Evolutionary conservation across 2,329 filamentous ascomycete genomes (phyloP), one percentile per base, ranked within the genome.

Genomic region (Byssothecium circinans): DNA sequence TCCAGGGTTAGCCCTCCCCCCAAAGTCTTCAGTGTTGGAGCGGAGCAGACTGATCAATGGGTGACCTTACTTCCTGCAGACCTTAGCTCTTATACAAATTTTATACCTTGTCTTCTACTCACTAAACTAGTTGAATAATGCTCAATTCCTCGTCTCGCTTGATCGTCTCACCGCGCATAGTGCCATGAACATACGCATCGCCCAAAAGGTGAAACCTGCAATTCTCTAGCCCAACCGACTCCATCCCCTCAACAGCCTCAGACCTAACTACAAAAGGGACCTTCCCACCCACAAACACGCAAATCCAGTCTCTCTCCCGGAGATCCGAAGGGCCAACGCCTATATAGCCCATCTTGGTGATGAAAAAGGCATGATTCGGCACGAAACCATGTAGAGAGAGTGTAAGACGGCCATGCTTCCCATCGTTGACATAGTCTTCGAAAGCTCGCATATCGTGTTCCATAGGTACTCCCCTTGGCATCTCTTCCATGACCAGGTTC

Each of bases 101-200:
- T n/a, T n/a, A n/a, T n/a, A n/a, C n/a, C n/a, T n/a, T n/a, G n/a
- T n/a, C n/a, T n/a, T n/a, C n/a, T n/a, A 27, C 25, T 27, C 25
- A 7, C 32, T 34, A 34, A 14, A 34, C 32, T n/a, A 34, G 15
- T 34, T 34, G 7, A 34, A 34, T n/a, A 14, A 34, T n/a, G 7
- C 7, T 34, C 32, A 17, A 17, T 10, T 38, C 35, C 35, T 20
- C 25, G 6, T 27, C 22, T 18, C 10, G 27, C 8, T 19, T 29
- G 17, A 25, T 33, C n/a, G 23, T 22, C 27, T 55, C 54, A 1
- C 54, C 50, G 17, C 46, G 22, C 53, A 58, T 58, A 7, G 54
- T 43, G 0, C 55, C 56, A 22, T 58, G 47, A 8, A 58, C 38
- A 32, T 58, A 58, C 1, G 47, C 49, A 15, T 56, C 49, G 1